Percentiles rank a stretch among this genome's conserved stretches.
These are phyloP conservation scores for Yamadazyma phyllophila DNA, from an alignment of 805 yeast species.

Conservation along the genomic window DNA sequence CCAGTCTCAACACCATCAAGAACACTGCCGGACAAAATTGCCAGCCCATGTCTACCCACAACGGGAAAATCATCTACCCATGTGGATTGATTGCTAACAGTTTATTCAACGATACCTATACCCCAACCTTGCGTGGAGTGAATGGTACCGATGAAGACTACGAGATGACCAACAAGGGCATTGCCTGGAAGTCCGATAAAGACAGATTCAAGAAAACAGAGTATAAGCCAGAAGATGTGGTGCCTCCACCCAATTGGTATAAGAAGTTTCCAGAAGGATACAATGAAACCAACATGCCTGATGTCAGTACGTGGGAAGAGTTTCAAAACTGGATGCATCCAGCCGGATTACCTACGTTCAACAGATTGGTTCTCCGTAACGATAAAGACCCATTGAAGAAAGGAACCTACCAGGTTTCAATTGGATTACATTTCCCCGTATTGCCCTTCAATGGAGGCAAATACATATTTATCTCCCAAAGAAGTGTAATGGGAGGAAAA, in stretches of 20 bases:
- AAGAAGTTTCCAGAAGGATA: slow-evolving; percentile 43
- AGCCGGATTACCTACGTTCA: slow-evolving; percentile 40
- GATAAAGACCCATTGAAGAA: slow-evolving; percentile 50
- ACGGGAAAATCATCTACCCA: slow-evolving; percentile 63
- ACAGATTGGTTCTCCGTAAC: slow-evolving; percentile 58
- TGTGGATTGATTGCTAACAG: slow-evolving; percentile 85
- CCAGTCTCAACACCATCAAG: slow-evolving; percentile 31
- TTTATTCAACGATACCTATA: slow-evolving; percentile 69
- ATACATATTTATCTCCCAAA: slow-evolving; percentile 62
- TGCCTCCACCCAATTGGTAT: slow-evolving; percentile 47
- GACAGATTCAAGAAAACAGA: slow-evolving; percentile 42
- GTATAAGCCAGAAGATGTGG: slow-evolving; percentile 36
- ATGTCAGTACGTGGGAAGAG: slow-evolving; percentile 41
- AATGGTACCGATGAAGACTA: slow-evolving; percentile 35
- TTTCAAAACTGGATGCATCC: slow-evolving; percentile 50
- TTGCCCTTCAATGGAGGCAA: slow-evolving; percentile 65
- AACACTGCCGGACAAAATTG: slow-evolving; percentile 46
- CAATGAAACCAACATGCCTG: slow-evolving; percentile 42
- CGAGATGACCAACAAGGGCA: slow-evolving; percentile 36
- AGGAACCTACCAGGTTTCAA: slow-evolving; percentile 62
- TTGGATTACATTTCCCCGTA: slow-evolving; percentile 81
- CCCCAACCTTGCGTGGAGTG: slow-evolving; percentile 30
- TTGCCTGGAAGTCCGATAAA: slow-evolving; percentile 40
- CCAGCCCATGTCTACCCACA: slow-evolving; percentile 37
- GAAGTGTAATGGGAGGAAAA: slow-evolving; percentile 75